A percentile compares a stretch with the other conserved stretches of the same genome.
Conservation (phyloP, 441 rosid genomes). For the Melastoma candidum region DNA sequence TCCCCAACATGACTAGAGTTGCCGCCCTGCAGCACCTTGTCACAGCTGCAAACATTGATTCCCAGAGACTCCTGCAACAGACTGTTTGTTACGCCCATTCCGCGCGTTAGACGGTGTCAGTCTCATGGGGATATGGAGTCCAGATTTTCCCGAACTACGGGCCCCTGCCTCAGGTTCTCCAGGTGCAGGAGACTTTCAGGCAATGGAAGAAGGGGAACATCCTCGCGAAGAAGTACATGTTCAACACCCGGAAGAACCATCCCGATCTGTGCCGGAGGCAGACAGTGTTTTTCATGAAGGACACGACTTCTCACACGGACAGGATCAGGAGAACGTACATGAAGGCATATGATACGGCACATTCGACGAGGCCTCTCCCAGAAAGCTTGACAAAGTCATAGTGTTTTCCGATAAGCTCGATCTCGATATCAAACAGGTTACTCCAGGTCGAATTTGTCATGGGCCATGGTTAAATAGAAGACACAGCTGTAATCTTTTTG, state of each 20-base stretch:
- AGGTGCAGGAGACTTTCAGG: slow-evolving; percentile 50
- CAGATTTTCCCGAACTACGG: slow-evolving; percentile 46
- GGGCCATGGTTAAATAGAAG: no score
- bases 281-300: slow-evolving; percentile 26
- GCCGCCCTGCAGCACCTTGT: slow-evolving; percentile 45
- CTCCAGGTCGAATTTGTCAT: no score
- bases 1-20: slow-evolving; percentile 59
- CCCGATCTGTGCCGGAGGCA: no score
- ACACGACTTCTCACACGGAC: slow-evolving; percentile 18
- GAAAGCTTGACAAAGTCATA: slow-evolving; percentile 49
- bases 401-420: slow-evolving; percentile 54
- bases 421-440: slow-evolving; percentile 46
- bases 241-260: slow-evolving; percentile 41
- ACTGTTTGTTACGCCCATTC: slow-evolving; percentile 82
- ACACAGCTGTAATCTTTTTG: not conserved
- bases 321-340: slow-evolving; percentile 37
- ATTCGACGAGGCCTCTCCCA: slow-evolving; percentile 39
- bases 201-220: slow-evolving; percentile 40
- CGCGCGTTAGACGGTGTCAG: slow-evolving; percentile 78
- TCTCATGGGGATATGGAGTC: slow-evolving; percentile 90
- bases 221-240: slow-evolving; percentile 34
- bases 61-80: slow-evolving; percentile 64
- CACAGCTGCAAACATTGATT: slow-evolving; percentile 42
- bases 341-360: slow-evolving; percentile 37
- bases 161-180: slow-evolving; percentile 38